Evolutionary conservation across 768 basidiomycete species (phyloP).

Genomic region (Calocybe indica): DNA sequence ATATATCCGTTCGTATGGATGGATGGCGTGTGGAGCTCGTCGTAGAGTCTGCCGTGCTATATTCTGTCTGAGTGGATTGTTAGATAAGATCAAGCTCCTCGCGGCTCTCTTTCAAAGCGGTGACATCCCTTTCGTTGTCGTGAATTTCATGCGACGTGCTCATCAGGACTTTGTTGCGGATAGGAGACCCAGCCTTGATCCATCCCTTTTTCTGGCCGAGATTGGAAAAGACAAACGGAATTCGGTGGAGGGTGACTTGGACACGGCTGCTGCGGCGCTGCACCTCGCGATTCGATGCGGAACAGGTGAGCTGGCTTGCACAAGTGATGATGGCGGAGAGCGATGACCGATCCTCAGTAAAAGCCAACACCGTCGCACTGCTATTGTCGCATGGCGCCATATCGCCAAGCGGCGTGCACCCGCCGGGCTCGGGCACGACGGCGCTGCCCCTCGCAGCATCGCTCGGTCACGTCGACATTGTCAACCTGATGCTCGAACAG

Average conservation of each 20-base stretch:
- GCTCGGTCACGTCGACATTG: slow-evolving; percentile 65
- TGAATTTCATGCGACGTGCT: too few species aligned
- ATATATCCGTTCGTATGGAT: too few species aligned
- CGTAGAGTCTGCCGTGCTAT: too few species aligned
- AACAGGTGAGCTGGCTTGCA: slow-evolving; percentile 42
- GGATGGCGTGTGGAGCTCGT: too few species aligned
- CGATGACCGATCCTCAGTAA: slow-evolving; percentile 3
- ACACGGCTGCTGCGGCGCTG: slow-evolving; percentile 69
- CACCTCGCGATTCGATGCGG: slow-evolving; percentile 83
- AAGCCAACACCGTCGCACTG: slow-evolving; percentile 63
- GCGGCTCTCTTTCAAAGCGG: too few species aligned
- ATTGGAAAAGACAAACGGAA: slow-evolving; percentile 60
- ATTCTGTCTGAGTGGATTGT: too few species aligned
- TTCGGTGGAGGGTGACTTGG: slow-evolving; percentile 35
- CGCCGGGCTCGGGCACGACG: slow-evolving; percentile 69
- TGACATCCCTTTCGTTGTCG: too few species aligned
- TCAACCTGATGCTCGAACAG: slow-evolving; percentile 73
- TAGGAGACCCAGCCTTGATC: slow-evolving; percentile 61
- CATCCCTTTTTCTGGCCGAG: slow-evolving; percentile 71
- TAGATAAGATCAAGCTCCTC: too few species aligned
- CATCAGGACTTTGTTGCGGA: too few species aligned
- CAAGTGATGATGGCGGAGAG: neutral
- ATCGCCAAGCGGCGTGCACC: slow-evolving; percentile 73
- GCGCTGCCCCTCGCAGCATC: slow-evolving; percentile 65
- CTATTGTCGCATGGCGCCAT: slow-evolving; percentile 70